phyloP scores from a whole-genome alignment of 2,329 filamentous ascomycete genomes.

The Hypoxylon sp. region DNA sequence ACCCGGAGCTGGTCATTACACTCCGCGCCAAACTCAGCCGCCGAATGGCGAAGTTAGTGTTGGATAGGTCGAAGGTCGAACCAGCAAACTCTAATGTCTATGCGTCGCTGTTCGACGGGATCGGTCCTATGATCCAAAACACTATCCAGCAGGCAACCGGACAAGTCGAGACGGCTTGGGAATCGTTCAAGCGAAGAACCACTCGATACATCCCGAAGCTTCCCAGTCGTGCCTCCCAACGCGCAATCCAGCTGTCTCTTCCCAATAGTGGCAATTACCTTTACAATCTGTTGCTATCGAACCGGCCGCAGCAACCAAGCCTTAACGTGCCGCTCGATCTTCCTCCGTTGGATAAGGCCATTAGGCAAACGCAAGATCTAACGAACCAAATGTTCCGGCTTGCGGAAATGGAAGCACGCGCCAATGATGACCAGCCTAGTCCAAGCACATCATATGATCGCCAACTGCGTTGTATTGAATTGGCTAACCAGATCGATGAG shows the following conservation, averaged over 20 bases:
- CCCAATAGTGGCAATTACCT: constrained; percentile 52
- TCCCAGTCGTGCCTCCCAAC: constrained; percentile 46
- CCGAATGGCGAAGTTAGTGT: constrained; percentile 66
- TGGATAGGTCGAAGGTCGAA: constrained; percentile 43
- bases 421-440: not conserved
- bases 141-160: constrained; percentile 44
- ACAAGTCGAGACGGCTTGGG: constrained; percentile 50
- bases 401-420: constrained; percentile 24
- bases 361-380: constrained; percentile 39
- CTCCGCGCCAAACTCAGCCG: constrained; percentile 64
- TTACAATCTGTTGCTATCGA: constrained; percentile 25
- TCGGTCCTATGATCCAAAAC: constrained; percentile 43
- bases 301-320: not conserved
- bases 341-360: constrained; percentile 35
- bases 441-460: not conserved
- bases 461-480: constrained; percentile 26
- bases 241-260: constrained; percentile 50
- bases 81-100: not conserved
- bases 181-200: constrained; percentile 49
- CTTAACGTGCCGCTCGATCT: constrained; percentile 20
- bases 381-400: constrained; percentile 33
- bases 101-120: constrained; percentile 42
- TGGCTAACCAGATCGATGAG: constrained; percentile 47
- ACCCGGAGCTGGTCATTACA: constrained; percentile 48
- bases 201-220: constrained; percentile 54